Evolutionary conservation across 768 basidiomycete species (phyloP), one percentile per base, ranked within the genome.

Genomic region (Coprinellus aureogranulatus): DNA sequence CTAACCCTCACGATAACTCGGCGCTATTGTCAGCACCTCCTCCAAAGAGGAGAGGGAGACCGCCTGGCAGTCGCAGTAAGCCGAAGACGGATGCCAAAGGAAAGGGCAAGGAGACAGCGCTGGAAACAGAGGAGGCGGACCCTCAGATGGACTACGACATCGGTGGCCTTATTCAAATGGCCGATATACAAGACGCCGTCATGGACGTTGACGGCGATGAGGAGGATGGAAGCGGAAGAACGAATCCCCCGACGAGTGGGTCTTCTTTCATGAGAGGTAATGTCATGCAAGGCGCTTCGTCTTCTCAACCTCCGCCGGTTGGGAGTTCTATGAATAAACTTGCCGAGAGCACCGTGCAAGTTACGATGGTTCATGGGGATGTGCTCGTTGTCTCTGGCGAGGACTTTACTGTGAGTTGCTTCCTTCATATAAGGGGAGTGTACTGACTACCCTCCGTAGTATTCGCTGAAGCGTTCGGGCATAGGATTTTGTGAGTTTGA

Each of bases 321-420:
- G 53, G 50, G 23, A 61, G 57, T n/a, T 30, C 37, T n/a, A 49
- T 26, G 14, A 18, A 51, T n/a, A 48, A 53, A 31, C 46, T 46
- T 28, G 53, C 58, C 46, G 37, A 40, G 37, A 34, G 48, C 22
- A 55, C 20, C 9, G 64, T 77, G 30, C 45, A 65, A 20, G 58
- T 78, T 16, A 74, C 72, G 11, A 66, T 81, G 45, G 70, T 81
- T 34, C 80, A 81, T 60, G 79, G 80, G 0, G 78, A 80, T 55
- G 63, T 74, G 20, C 49, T 78, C 18, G 65, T 78, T 23, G 63
- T 80, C 57, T 70, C 67, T 50, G 78, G 78, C 2, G 75, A 75
- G 56, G 68, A 72, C 26, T 79, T 77, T 54, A 69, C 77, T 69
- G 79, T 77, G 58, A n/a, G 72, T 62, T 48, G n/a, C 30, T 51